Evolutionary conservation across 1,284 basidiomycete species (phyloP), one percentile per base, ranked within the genome.

Genomic region (Cryptococcus hybrid): DNA sequence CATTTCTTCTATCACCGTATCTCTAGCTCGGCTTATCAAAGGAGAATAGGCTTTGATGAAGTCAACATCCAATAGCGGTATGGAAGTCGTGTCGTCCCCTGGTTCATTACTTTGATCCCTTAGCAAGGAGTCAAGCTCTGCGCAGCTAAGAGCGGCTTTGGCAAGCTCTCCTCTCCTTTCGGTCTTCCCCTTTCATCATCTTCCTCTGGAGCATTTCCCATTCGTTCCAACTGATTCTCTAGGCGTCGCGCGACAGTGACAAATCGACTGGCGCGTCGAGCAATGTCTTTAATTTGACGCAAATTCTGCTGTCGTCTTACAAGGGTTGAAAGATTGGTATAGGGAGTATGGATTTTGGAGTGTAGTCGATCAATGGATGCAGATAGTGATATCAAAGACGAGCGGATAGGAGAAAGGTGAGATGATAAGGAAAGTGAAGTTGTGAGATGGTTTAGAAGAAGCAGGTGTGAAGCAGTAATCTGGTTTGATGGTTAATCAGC

Each of bases 131-230:
- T 70, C 68, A 42, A 96, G 81, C 74, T 97, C 92, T 1, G 92
- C 90, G 4, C 95, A 86, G 44, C 86, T 92, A 63, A 96, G 78
- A 7, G 92, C 92, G 1, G 93, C 92, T 75, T 93, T 93, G 3
- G 91, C 88, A 64, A 95, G 86, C 9, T 85, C 85, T 5, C 90
- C 82, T 69, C 94, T 91, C 61, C 86, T 88, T 62, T 92, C 90
- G 37, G 88, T 87, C 68, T 89, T 87, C 34, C 67, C 67, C 18
- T 38, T 49, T 52, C n/a, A n/a, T n/a, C n/a, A n/a, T 49, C 47
- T 35, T 37, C 82, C 18, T 61, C 60, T 35, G 66, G 63, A 7
- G 55, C 54, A n/a, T 48, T 58, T 35, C 55, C 61, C 68, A 91
- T 82, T 61, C 87, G 86, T 15, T 78, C 78, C 83, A 93, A 89